Percentiles rank a stretch among this genome's conserved stretches.
Conservation (phyloP, 768 basidiomycete genomes). For the Asterophora parasitica region DNA sequence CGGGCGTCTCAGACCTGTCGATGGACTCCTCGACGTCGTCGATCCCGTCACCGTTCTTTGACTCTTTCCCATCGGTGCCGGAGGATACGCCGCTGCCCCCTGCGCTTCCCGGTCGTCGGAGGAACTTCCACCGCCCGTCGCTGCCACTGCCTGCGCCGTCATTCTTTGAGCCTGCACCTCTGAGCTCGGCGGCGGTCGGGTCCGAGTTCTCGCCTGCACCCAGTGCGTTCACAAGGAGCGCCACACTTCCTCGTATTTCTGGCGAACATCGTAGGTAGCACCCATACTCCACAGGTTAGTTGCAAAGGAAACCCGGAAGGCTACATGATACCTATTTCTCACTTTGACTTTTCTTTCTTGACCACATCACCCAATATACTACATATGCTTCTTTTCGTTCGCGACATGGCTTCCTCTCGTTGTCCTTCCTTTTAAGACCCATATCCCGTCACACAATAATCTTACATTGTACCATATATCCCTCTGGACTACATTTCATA, state of each 20-base stretch:
- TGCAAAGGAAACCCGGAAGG: too few species aligned
- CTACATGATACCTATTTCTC: not conserved
- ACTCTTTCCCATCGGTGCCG: slow-evolving; percentile 72
- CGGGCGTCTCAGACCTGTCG: slow-evolving; percentile 39
- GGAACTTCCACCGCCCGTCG: slow-evolving; percentile 9
- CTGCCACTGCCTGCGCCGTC: slow-evolving; percentile 13
- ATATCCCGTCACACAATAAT: slow-evolving; percentile 9
- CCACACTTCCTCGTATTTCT: slow-evolving; percentile 5
- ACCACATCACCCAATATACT: too few species aligned
- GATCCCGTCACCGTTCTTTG: slow-evolving; percentile 46
- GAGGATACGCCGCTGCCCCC: slow-evolving; percentile 34
- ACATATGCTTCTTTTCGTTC: too few species aligned
- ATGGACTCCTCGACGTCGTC: slow-evolving; percentile 34
- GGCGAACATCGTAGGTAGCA: slow-evolving; percentile 4
- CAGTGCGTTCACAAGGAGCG: slow-evolving; percentile 7
- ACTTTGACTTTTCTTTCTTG: not conserved
- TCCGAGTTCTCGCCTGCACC: slow-evolving; percentile 14
- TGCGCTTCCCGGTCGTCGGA: slow-evolving; percentile 11
- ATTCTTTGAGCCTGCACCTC: slow-evolving; percentile 17
- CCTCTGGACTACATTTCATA: slow-evolving; percentile 1
- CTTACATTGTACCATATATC: slow-evolving; percentile 14
- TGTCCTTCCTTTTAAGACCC: not conserved
- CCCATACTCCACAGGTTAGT: too few species aligned
- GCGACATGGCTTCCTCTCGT: too few species aligned
- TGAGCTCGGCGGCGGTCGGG: slow-evolving; percentile 15